phyloP scores from a whole-genome alignment of 352 stramenopile genomes.

The Aphanomyces invadans region DNA sequence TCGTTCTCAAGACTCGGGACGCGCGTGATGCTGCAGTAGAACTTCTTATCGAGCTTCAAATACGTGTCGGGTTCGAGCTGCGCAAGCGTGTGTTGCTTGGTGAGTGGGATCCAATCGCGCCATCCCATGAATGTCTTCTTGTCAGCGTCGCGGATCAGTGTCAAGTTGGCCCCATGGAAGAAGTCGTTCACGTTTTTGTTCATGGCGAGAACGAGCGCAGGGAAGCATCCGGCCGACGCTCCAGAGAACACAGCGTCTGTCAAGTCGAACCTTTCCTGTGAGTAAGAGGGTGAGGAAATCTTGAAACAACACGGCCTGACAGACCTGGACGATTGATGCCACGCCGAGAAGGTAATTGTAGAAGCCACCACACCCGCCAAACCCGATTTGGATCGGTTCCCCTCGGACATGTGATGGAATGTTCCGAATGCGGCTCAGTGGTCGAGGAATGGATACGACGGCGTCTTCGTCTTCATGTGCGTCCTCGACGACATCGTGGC shows the following conservation, averaged over 20 bases:
- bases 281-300: background rate
- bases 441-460: background rate
- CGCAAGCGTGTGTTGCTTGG: constrained; percentile 52
- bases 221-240: constrained; percentile 68
- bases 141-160: constrained; percentile 56
- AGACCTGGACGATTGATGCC: constrained; percentile 55
- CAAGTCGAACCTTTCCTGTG: constrained; percentile 66
- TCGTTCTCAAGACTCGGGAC: constrained; percentile 56
- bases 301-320: background rate
- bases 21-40: constrained; percentile 77
- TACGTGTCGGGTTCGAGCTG: constrained; percentile 62
- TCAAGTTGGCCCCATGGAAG: constrained; percentile 77
- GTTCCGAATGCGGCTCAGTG: background rate
- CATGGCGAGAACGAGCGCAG: constrained; percentile 51
- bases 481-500: background rate
- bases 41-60: constrained; percentile 44
- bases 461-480: background rate
- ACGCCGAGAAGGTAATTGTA: constrained; percentile 84
- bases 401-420: constrained; percentile 5
- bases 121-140: constrained; percentile 47
- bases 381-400: constrained; percentile 46
- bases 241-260: constrained; percentile 66
- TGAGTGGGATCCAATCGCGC: constrained; percentile 71
- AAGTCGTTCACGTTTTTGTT: constrained; percentile 68
- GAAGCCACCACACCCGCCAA: constrained; percentile 75